Base-by-base conservation (phyloP, 2,329 filamentous ascomycete genomes). In the Lachnellula occidentalis region DNA sequence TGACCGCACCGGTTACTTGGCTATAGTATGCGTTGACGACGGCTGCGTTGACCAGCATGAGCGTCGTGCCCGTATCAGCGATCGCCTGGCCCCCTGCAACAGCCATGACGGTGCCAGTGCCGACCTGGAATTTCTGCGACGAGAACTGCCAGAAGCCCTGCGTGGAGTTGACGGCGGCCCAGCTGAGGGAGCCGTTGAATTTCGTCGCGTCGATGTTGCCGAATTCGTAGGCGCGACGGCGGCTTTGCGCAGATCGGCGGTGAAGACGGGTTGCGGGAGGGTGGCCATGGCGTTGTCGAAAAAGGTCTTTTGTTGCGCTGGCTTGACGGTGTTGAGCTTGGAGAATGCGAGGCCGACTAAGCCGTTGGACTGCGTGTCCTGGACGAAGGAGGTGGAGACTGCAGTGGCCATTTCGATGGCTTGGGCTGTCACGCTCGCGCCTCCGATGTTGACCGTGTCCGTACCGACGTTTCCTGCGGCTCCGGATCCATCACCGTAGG, bases 61-160 rank as follows among this genome's bases (percentile, higher is more conserved):
- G 70, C 4, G 73, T 73, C 34, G 73, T 74, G 61, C 73, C 73
- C 19, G 73, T 75, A 60, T 75, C 73, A 56, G 69, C 70, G 43
- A 74, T 72, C 77, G 67, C 68, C 49, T 67, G 63, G 6, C 62
- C 65, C 57, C 84, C 85, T 70, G 83, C 80, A 70, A 83, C 81
- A 34, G 76, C 72, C 53, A 81, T 77, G 37, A 75, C 73, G 87
- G 80, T 86, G 21, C 65, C 69, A 3, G 52, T 58, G 54, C 67
- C 75, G 60, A 80, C 72, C 45, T 75, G 71, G 55, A 74, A 70
- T 43, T 74, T 72, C 58, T 76, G 76, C 51, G 73, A 74, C 56
- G 80, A 76, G 56, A 82, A 81, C 53, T 76, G 71, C 81, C 81
- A 85, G 72, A 77, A 83, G 27, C 79, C 79, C 15, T 77, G 69